Evolutionary conservation across 805 yeast species (phyloP).

Genomic region (Candida glaebosa): DNA sequence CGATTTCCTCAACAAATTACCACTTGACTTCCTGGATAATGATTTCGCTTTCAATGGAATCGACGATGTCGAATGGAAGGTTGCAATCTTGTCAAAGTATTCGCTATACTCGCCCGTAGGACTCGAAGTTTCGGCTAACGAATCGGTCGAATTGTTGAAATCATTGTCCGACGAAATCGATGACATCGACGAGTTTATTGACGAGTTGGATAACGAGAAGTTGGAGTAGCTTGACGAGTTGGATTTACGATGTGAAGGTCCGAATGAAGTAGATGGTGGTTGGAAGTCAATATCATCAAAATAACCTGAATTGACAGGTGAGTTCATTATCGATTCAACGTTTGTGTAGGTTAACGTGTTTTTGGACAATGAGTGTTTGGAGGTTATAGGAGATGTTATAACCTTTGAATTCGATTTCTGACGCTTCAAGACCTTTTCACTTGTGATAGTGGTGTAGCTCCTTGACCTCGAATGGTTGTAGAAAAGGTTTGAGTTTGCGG

Average conservation of each 20-base stretch:
- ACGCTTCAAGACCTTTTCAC: slow-evolving; percentile 30
- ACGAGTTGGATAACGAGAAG: slow-evolving; percentile 19
- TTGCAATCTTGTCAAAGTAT: not conserved
- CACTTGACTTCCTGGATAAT: not conserved
- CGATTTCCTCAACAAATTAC: not conserved
- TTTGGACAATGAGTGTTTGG: slow-evolving; percentile 7
- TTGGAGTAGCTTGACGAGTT: slow-evolving; percentile 16
- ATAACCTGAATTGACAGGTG: slow-evolving; percentile 1
- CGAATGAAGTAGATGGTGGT: slow-evolving; percentile 27
- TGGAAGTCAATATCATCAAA: slow-evolving; percentile 19
- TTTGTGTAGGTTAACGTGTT: slow-evolving; percentile 21
- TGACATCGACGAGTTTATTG: slow-evolving; percentile 28
- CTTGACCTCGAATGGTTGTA: slow-evolving; percentile 16
- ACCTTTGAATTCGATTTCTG: slow-evolving; percentile 21
- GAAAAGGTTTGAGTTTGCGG: slow-evolving; percentile 1
- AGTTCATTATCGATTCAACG: slow-evolving; percentile 16
- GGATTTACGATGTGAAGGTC: slow-evolving; percentile 13
- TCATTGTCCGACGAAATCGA: slow-evolving; percentile 24
- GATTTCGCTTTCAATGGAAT: not conserved
- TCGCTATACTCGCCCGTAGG: not conserved
- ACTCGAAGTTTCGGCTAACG: slow-evolving; percentile 1
- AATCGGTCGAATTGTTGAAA: slow-evolving; percentile 9
- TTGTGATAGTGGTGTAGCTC: slow-evolving; percentile 28
- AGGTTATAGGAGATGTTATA: slow-evolving; percentile 5
- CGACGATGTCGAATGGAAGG: not conserved